Evolutionary conservation across 2,329 filamentous ascomycete species (phyloP).

Genomic region (Diplodia sapinea): DNA sequence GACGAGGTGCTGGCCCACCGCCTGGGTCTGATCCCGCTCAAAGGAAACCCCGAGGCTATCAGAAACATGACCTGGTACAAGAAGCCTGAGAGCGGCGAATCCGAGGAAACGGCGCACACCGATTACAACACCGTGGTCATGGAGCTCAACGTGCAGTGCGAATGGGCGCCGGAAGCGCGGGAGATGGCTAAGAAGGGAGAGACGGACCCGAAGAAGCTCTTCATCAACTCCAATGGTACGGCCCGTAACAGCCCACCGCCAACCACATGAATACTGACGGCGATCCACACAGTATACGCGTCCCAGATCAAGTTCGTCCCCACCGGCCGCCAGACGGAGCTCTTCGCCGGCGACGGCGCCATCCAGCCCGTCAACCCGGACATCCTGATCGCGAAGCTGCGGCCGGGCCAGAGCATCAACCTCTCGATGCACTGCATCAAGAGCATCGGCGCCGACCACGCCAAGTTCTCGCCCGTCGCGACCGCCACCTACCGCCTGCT

Average conservation of each 20-base stretch:
- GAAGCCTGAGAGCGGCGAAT: constrained; percentile 65
- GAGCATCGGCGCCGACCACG: constrained; percentile 90
- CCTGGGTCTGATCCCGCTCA: constrained; percentile 87
- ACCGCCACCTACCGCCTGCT: constrained; percentile 92
- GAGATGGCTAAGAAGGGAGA: constrained; percentile 68
- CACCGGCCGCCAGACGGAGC: constrained; percentile 62
- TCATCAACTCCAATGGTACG: constrained; percentile 73
- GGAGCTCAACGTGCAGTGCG: constrained; percentile 78
- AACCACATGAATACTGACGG: constrained; percentile 1
- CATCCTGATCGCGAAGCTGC: constrained; percentile 91
- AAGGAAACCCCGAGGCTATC: constrained; percentile 77
- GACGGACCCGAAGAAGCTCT: constrained; percentile 82
- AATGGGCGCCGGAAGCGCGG: constrained; percentile 69
- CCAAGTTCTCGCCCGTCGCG: constrained; percentile 95
- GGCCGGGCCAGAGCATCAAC: constrained; percentile 85
- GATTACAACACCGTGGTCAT: constrained; percentile 91
- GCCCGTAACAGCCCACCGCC: background rate
- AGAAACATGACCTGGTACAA: constrained; percentile 83
- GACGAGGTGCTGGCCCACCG: constrained; percentile 94
- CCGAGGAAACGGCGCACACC: constrained; percentile 55
- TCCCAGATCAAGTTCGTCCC: constrained; percentile 72
- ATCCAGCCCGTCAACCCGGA: constrained; percentile 86
- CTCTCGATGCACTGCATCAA: constrained; percentile 93
- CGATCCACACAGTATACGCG: constrained; percentile 48
- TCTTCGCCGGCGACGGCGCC: constrained; percentile 58